Conservation (phyloP, 345 rosid genomes). For the Salix suchowensis region DNA sequence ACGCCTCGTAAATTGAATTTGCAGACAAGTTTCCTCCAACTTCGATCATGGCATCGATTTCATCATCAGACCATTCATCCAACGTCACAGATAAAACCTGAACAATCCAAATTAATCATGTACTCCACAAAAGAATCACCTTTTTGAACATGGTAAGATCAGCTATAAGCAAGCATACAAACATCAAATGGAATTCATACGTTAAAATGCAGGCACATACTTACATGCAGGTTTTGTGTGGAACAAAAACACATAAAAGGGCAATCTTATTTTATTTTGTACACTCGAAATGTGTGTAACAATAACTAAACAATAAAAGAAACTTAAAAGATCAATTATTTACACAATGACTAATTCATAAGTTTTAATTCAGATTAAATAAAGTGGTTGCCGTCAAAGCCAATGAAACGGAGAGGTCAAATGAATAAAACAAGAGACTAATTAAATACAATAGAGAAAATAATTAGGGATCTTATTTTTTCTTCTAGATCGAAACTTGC, state of each 20-base stretch:
- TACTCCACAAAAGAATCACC: neutral
- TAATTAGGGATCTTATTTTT: neutral
- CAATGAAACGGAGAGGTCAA: no score
- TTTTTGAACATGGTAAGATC: neutral
- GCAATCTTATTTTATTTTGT: no score
- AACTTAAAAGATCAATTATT: no score
- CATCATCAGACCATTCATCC: slow-evolving; percentile 96
- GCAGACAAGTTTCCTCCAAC: slow-evolving; percentile 93
- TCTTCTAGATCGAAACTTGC: neutral
- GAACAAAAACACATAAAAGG: no score
- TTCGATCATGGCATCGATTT: slow-evolving; percentile 85
- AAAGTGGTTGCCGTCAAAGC: neutral
- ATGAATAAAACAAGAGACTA: neutral
- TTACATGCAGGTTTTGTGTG: neutral
- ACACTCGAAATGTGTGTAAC: no score
- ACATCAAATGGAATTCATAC: neutral
- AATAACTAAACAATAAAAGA: no score
- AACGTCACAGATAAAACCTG: slow-evolving; percentile 92
- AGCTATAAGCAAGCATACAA: neutral
- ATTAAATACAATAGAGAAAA: neutral
- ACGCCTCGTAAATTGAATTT: slow-evolving; percentile 84
- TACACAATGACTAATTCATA: no score
- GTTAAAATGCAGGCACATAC: neutral
- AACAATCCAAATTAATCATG: slow-evolving; percentile 4
- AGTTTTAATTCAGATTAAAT: neutral